These are phyloP conservation scores for Pinus tabuliformis DNA, from an alignment of 75 land plant species.

Conservation along the genomic window DNA sequence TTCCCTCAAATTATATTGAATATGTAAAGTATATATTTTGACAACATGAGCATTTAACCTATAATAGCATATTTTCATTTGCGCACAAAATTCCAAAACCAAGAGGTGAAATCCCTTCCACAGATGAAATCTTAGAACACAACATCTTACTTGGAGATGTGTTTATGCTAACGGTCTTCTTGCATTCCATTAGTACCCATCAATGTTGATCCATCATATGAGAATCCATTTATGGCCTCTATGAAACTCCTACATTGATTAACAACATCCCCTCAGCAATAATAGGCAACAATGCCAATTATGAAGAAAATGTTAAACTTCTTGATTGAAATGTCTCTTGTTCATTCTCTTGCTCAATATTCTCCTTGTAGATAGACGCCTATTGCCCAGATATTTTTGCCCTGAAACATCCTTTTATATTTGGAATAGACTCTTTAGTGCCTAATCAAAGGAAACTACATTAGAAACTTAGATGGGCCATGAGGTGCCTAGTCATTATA, in stretches of 20 bases:
- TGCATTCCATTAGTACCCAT: not conserved
- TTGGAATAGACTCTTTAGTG: conserved; percentile 69
- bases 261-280: not conserved
- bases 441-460: conserved; percentile 36
- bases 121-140: conserved; percentile 4
- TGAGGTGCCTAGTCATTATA: not conserved
- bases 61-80: conserved; percentile 47
- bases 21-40: not conserved
- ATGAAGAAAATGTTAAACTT: no score
- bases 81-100: conserved; percentile 45
- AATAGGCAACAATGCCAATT: no score
- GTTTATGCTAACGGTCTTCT: conserved; percentile 17
- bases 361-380: conserved; percentile 79
- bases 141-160: conserved; percentile 20
- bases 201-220: conserved; percentile 32
- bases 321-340: no score
- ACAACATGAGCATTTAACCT: conserved; percentile 13
- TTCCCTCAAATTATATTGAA: not conserved
- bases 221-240: conserved; percentile 34
- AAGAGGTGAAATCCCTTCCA: conserved; percentile 10
- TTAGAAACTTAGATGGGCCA: not conserved
- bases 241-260: conserved; percentile 28
- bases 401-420: conserved; percentile 66
- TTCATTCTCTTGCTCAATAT: conserved; percentile 80
- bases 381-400: conserved; percentile 58